These are phyloP conservation scores for Tausonia pullulans DNA, from an alignment of 1,284 basidiomycete species.

Conservation along the genomic window DNA sequence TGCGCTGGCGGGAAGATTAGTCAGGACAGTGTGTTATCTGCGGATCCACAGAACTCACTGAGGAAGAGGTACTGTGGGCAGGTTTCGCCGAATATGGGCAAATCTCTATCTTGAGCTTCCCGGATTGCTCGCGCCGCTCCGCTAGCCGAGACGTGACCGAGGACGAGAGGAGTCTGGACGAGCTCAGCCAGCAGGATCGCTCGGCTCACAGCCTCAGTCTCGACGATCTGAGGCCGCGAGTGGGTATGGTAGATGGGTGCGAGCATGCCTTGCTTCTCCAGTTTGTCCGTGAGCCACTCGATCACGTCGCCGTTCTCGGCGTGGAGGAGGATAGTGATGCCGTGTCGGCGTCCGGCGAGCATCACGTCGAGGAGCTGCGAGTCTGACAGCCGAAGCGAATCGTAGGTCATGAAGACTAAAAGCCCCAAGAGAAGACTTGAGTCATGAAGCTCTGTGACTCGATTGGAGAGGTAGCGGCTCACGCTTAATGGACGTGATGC, in stretches of 20 bases:
- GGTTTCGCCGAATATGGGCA: slow-evolving; percentile 26
- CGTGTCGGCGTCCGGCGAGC: slow-evolving; percentile 21
- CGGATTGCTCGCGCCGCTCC: slow-evolving; percentile 22
- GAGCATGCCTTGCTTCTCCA: slow-evolving; percentile 21
- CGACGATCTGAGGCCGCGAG: slow-evolving; percentile 24
- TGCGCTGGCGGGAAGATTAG: not conserved
- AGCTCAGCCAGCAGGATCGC: slow-evolving; percentile 24
- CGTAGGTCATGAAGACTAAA: slow-evolving; percentile 25
- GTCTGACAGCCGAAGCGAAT: slow-evolving; percentile 23
- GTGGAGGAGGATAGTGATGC: slow-evolving; percentile 26
- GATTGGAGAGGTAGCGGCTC: not conserved
- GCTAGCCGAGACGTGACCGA: slow-evolving; percentile 26
- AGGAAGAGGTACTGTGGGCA: slow-evolving; percentile 26
- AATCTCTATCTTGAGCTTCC: slow-evolving; percentile 20
- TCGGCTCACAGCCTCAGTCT: slow-evolving; percentile 26
- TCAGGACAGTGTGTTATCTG: slow-evolving; percentile 17
- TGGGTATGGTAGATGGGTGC: slow-evolving; percentile 23
- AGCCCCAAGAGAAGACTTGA: no score
- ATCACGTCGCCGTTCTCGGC: slow-evolving; percentile 28
- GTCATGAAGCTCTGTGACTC: not conserved
- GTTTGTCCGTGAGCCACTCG: slow-evolving; percentile 21
- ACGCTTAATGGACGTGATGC: slow-evolving; percentile 23
- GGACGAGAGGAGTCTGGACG: slow-evolving; percentile 24
- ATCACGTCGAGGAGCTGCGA: slow-evolving; percentile 24
- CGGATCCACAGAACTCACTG: slow-evolving; percentile 15